Evolutionary conservation across 2,329 filamentous ascomycete genomes (phyloP), one percentile per base, ranked within the genome.

Genomic region (Dryadomyces sulphureus): DNA sequence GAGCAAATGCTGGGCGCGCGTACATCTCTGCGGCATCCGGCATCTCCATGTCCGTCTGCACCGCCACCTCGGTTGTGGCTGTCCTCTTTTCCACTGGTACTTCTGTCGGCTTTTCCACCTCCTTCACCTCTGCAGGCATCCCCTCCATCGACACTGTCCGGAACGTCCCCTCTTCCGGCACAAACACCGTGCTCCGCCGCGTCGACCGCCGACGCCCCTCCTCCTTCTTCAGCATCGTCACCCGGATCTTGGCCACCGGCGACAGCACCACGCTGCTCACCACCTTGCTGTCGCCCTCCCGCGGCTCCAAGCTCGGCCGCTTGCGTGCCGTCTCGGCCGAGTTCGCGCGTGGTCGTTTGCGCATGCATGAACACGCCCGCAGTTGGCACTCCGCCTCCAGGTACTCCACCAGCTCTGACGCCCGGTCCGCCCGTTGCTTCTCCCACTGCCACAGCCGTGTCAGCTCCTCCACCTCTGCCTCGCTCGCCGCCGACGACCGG

Each of bases 331-430:
- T 47, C 41, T 49, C 44, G 20, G 52, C 39, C 25, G 56, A 50
- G 54, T 59, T 63, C 38, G 57, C 53, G 11, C 59, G 54, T 11
- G 57, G 56, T 16, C 60, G 59, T 35, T 59, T 56, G 52, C 66
- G 72, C 49, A 65, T 72, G 57, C 79, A 81, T 1, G 72, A 66
- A 63, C 82, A 86, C 60, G 73, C 77, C 41, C 73, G 70, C 52
- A 88, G 72, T 43, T 77, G 70, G 59, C 81, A 87, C 59, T 90
- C 84, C 46, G 82, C 73, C 56, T 84, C 76, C 58, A 89, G 67
- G 60, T 86, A 89, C 27, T 88, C 81, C 41, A 87, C 69, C 56
- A 83, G 75, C 49, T 87, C 83, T 51, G 81, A 69, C 0, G 83
- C 81, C 7, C 81, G 73, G 50, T 82, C 72, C 9, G 82, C 79